A percentile compares a stretch with the other conserved stretches of the same genome.
phyloP scores from a whole-genome alignment of 306 rosid species.

The Pterocarpus macrocarpus region DNA sequence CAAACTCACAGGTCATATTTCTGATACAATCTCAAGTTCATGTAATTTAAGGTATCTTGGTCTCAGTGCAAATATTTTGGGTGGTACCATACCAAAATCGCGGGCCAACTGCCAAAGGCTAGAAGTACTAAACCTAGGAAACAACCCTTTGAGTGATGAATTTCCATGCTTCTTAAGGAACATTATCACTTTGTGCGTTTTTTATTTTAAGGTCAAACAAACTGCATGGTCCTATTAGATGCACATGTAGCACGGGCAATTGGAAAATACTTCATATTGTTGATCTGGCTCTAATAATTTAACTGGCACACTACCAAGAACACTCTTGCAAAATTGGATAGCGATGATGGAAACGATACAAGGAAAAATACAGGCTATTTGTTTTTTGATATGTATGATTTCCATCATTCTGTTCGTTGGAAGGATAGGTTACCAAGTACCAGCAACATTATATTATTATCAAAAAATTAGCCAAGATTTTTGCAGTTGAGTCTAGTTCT shows the following conservation, averaged over 20 bases:
- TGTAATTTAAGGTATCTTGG: constrained; percentile 9
- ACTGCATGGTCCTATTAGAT: background rate
- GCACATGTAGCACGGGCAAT: constrained; percentile 3
- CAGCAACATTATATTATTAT: background rate
- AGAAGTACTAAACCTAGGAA: background rate
- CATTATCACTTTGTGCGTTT: background rate
- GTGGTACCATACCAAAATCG: constrained; percentile 30
- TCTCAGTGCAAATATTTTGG: background rate
- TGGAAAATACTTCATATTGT: background rate
- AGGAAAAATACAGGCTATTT: background rate
- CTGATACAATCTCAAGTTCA: background rate
- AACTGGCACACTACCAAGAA: constrained; percentile 12
- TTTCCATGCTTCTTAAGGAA: background rate
- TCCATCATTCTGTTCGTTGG: background rate
- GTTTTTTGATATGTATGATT: constrained; percentile 4
- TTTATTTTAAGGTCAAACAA: background rate
- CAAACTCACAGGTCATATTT: background rate
- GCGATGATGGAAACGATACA: background rate
- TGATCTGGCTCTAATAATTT: constrained; percentile 32
- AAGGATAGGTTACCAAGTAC: background rate
- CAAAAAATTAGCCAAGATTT: background rate
- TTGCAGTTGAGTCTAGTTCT: background rate
- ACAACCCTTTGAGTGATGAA: background rate
- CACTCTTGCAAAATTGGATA: background rate
- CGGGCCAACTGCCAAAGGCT: background rate